A percentile compares a stretch with the other conserved stretches of the same genome.
Evolutionary conservation across 1,284 basidiomycete species (phyloP).

Genomic region (Peniophora sp.): DNA sequence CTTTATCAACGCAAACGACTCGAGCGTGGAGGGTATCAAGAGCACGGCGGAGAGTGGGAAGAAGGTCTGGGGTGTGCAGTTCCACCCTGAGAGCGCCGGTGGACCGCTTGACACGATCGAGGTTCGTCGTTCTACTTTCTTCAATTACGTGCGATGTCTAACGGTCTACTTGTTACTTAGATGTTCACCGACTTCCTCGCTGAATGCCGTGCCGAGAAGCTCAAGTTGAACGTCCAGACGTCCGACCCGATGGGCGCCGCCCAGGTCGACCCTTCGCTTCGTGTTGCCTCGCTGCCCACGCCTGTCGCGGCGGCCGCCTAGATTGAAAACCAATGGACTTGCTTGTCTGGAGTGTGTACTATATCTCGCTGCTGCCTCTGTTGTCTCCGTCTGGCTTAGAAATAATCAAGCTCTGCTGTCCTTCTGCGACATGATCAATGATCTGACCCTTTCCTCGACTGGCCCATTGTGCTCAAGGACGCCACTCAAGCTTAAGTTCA

Average conservation of each 20-base stretch:
- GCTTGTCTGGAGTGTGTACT: no score
- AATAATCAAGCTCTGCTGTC: no score
- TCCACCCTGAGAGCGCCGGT: slow-evolving; percentile 92
- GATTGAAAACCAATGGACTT: no score
- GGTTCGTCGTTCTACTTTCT: slow-evolving; percentile 32
- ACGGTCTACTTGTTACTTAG: slow-evolving; percentile 27
- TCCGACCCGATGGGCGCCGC: slow-evolving; percentile 17
- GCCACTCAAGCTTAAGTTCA: no score
- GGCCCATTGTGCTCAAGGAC: no score
- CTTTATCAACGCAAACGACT: slow-evolving; percentile 98
- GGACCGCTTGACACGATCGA: slow-evolving; percentile 92
- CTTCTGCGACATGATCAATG: no score
- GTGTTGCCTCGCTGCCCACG: slow-evolving; percentile 7
- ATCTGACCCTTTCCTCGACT: no score
- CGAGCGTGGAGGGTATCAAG: slow-evolving; percentile 96
- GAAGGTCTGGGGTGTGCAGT: slow-evolving; percentile 93
- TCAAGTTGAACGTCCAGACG: slow-evolving; percentile 18
- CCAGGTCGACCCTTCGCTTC: slow-evolving; percentile 13
- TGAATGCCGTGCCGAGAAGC: slow-evolving; percentile 61
- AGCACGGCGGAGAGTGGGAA: slow-evolving; percentile 82
- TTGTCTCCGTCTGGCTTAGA: no score
- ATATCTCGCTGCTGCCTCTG: no score
- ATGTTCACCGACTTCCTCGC: slow-evolving; percentile 90
- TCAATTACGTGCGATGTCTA: not conserved
- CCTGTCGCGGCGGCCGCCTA: no score